phyloP scores from a whole-genome alignment of 208 protist genomes.

The Wallacemonas sp. region DNA sequence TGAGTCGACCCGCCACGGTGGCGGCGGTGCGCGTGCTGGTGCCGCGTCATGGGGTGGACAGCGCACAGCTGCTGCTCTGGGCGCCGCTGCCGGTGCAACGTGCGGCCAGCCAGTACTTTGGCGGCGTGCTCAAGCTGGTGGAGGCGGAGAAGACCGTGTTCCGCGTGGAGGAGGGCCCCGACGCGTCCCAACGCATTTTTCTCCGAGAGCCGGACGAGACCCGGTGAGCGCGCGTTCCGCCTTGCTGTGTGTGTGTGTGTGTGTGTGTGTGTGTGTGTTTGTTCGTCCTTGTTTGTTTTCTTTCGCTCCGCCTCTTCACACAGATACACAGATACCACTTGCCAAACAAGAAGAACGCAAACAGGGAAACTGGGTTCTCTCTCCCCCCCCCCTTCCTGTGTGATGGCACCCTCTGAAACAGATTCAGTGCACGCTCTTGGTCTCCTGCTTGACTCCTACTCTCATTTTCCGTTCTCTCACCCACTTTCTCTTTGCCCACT shows the following conservation, averaged over 20 bases:
- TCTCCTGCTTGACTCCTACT: no score
- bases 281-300: not conserved
- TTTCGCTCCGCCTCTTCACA: not conserved
- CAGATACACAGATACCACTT: not conserved
- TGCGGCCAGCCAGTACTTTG: conserved; percentile 66
- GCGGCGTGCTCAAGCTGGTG: conserved; percentile 60
- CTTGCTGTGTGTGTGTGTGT: not conserved
- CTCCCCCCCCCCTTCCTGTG: no score
- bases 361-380: no score
- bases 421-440: no score
- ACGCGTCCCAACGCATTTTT: conserved; percentile 9
- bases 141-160: conserved; percentile 55
- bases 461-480: no score
- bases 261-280: conserved; percentile 7
- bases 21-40: conserved; percentile 53
- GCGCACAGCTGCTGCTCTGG: conserved; percentile 71
- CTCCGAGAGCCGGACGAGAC: not conserved
- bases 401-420: no score
- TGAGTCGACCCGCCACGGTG: conserved; percentile 39
- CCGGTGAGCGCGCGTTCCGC: no score
- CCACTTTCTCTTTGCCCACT: no score
- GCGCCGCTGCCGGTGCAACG: conserved; percentile 70
- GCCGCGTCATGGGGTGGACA: conserved; percentile 61
- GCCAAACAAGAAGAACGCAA: conserved; percentile 11
- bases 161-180: conserved; percentile 43